Evolutionary conservation across 2,329 filamentous ascomycete species (phyloP).

Genomic region (Pseudocercospora pini-densiflorae): DNA sequence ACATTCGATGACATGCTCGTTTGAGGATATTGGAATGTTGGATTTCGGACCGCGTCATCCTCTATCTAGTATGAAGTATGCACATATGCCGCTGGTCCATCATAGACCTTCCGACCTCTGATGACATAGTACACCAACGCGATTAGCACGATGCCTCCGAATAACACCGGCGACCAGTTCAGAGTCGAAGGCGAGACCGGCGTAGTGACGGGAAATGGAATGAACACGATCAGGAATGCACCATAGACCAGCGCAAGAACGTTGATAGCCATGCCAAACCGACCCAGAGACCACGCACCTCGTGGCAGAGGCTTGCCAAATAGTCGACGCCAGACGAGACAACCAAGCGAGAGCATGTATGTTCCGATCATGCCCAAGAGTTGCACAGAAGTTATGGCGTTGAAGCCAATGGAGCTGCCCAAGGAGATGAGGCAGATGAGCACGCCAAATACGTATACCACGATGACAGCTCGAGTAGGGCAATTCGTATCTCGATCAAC

Average conservation of each 20-base stretch:
- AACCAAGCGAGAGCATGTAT: constrained; percentile 41
- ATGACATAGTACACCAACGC: constrained; percentile 40
- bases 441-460: constrained; percentile 9
- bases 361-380: constrained; percentile 48
- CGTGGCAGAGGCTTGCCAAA: constrained; percentile 21
- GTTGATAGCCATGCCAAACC: constrained; percentile 18
- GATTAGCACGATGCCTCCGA: constrained; percentile 34
- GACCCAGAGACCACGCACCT: constrained; percentile 24
- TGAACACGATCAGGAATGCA: constrained; percentile 13
- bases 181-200: constrained; percentile 45
- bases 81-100: constrained; percentile 4
- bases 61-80: not conserved
- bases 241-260: constrained; percentile 12
- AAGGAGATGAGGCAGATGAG: constrained; percentile 57
- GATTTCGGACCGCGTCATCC: not conserved
- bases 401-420: constrained; percentile 56
- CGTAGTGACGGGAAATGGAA: constrained; percentile 21
- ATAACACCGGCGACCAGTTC: constrained; percentile 57
- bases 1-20: not conserved
- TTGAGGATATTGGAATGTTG: not conserved
- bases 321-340: constrained; percentile 18
- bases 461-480: constrained; percentile 17
- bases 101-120: constrained; percentile 39
- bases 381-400: constrained; percentile 57
- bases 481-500: constrained; percentile 11